Conservation (phyloP, 2,329 filamentous ascomycete genomes). For the Cordyceps sp. region DNA sequence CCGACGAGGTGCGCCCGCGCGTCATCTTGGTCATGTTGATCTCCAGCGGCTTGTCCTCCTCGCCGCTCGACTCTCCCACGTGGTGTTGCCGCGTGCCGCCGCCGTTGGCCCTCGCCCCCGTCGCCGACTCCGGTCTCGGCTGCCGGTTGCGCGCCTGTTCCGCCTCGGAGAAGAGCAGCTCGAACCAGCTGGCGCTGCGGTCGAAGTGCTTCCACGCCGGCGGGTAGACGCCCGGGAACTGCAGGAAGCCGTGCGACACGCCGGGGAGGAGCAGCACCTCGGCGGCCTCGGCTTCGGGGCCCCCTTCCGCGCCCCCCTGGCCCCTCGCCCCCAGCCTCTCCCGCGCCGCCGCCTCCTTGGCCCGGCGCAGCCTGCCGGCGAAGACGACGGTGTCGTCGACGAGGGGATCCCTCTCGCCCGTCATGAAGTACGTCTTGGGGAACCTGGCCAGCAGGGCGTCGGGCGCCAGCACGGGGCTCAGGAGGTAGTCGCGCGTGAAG, state of each 20-base stretch:
- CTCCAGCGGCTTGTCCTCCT: conserved; percentile 69
- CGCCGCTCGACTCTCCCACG: conserved; percentile 47
- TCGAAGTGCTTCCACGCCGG: conserved; percentile 82
- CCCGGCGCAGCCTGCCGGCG: conserved; percentile 70
- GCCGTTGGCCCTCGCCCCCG: too few species aligned
- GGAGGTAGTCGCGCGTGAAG: conserved; percentile 77
- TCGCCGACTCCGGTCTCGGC: background rate
- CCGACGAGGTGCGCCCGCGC: conserved; percentile 14
- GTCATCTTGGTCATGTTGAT: conserved; percentile 47
- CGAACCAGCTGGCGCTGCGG: conserved; percentile 65
- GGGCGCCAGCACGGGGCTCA: conserved; percentile 80
- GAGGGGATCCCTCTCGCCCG: conserved; percentile 84
- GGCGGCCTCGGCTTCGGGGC: conserved; percentile 22
- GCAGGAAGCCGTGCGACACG: conserved; percentile 83
- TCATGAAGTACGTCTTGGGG: conserved; percentile 86
- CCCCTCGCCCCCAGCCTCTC: too few species aligned
- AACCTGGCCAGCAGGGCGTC: conserved; percentile 72
- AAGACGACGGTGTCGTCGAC: conserved; percentile 97
- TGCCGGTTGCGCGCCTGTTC: conserved; percentile 19
- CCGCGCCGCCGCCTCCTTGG: conserved; percentile 38
- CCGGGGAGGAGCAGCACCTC: conserved; percentile 78
- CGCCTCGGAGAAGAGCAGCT: conserved; percentile 49
- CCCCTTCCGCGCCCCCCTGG: conserved; percentile 2
- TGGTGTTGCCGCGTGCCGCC: too few species aligned
- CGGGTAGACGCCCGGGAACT: conserved; percentile 77